phyloP scores from a whole-genome alignment of 768 basidiomycete genomes.

The Phlebiopsis flavidoalba region DNA sequence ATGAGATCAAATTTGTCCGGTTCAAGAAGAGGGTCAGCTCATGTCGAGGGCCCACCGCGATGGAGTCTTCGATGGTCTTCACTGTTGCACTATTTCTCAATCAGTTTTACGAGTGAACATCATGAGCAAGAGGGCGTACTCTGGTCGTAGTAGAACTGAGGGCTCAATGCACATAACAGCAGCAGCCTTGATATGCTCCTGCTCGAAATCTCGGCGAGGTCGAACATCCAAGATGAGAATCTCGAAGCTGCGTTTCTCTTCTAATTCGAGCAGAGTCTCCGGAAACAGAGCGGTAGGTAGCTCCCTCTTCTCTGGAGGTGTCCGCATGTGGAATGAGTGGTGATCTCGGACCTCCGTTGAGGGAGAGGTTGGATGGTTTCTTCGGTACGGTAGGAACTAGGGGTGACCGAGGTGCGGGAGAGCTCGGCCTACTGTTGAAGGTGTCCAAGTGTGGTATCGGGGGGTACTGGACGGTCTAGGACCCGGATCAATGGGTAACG shows the following conservation, averaged over 20 bases:
- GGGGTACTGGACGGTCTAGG: slow-evolving; percentile 69
- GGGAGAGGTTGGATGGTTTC: slow-evolving; percentile 37
- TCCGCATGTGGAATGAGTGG: slow-evolving; percentile 19
- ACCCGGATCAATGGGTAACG: slow-evolving; percentile 39
- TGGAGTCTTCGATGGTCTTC: slow-evolving; percentile 64
- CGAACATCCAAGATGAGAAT: slow-evolving; percentile 82
- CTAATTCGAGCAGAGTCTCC: slow-evolving; percentile 52
- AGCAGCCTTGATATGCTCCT: slow-evolving; percentile 61
- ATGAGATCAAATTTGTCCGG: slow-evolving; percentile 89
- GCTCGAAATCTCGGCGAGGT: slow-evolving; percentile 70
- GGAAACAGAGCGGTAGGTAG: slow-evolving; percentile 63
- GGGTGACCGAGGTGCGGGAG: slow-evolving; percentile 28
- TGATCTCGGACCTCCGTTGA: slow-evolving; percentile 29
- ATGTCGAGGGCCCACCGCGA: slow-evolving; percentile 61
- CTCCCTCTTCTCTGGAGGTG: slow-evolving; percentile 31
- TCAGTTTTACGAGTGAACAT: neutral
- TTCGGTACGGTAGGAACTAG: slow-evolving; percentile 36
- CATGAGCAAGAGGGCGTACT: slow-evolving; percentile 39
- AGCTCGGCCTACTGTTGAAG: slow-evolving; percentile 59
- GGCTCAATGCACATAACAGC: slow-evolving; percentile 86
- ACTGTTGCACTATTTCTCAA: slow-evolving; percentile 51
- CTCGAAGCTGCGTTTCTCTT: slow-evolving; percentile 42
- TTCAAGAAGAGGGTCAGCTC: slow-evolving; percentile 77
- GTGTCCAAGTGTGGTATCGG: slow-evolving; percentile 56
- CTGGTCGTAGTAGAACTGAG: slow-evolving; percentile 58